Conservation (phyloP, 2,329 filamentous ascomycete genomes). For the Didymellaceae sp. region DNA sequence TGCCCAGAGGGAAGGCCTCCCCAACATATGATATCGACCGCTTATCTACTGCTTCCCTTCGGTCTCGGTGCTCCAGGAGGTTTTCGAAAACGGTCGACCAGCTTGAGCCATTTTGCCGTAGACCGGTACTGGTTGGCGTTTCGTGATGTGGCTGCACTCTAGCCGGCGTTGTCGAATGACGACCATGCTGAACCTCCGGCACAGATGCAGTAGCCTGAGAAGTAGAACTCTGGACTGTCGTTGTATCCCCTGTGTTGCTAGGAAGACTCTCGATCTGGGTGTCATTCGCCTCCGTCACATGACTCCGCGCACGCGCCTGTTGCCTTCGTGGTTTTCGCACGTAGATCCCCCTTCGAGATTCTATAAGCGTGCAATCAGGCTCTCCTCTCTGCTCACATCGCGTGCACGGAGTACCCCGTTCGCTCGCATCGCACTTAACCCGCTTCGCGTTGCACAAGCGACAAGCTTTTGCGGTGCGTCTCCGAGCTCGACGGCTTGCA, state of each 20-base stretch:
- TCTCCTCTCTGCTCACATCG: slow-evolving; percentile 10
- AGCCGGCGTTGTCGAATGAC: not conserved
- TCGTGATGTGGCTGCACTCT: not conserved
- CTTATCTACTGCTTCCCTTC: slow-evolving; percentile 3
- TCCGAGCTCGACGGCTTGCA: slow-evolving; percentile 1
- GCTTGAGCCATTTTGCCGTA: slow-evolving; percentile 1
- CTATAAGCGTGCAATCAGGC: slow-evolving; percentile 1
- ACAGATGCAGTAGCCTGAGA: not conserved
- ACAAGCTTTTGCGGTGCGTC: slow-evolving; percentile 12
- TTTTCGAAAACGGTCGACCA: slow-evolving; percentile 14
- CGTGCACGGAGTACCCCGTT: slow-evolving; percentile 9
- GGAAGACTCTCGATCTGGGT: not conserved
- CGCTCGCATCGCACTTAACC: slow-evolving; percentile 14
- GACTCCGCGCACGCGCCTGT: not conserved
- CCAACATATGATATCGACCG: slow-evolving; percentile 9
- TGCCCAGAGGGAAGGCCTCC: slow-evolving; percentile 9
- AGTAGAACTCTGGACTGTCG: not conserved
- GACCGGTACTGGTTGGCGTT: not conserved
- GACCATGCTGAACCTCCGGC: not conserved
- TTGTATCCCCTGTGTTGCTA: not conserved
- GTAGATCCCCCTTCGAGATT: slow-evolving; percentile 15
- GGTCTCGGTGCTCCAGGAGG: not conserved
- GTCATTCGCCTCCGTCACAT: not conserved
- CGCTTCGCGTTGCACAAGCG: slow-evolving; percentile 14
- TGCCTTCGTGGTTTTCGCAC: slow-evolving; percentile 10